Percentiles rank a stretch among this genome's conserved stretches.
phyloP scores from a whole-genome alignment of 805 yeast genomes.

The Torulaspora franciscae region DNA sequence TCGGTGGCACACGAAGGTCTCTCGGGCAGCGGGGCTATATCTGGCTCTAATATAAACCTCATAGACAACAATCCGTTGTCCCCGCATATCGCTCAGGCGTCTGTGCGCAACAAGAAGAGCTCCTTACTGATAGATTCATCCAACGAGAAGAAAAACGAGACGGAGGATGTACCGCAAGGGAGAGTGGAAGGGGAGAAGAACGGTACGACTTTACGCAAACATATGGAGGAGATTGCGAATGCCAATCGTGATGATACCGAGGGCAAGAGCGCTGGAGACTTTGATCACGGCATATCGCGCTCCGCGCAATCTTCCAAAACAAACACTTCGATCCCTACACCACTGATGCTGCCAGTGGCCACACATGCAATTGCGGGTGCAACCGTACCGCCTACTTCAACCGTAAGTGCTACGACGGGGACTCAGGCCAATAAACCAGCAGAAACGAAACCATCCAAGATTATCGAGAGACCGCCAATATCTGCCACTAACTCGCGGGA shows the following conservation, averaged over 20 bases:
- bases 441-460: conserved; percentile 13
- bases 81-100: conserved; percentile 27
- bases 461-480: conserved; percentile 25
- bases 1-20: conserved; percentile 2
- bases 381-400: conserved; percentile 6
- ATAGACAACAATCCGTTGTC: conserved; percentile 31
- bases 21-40: conserved; percentile 5
- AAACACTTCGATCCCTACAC: conserved; percentile 7
- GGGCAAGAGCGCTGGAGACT: neutral
- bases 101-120: conserved; percentile 37
- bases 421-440: conserved; percentile 2
- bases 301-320: conserved; percentile 11
- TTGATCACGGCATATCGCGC: conserved; percentile 5
- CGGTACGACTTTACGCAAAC: neutral
- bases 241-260: conserved; percentile 4
- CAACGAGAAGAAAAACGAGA: conserved; percentile 1
- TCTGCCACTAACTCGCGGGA: conserved; percentile 28
- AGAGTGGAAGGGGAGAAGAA: conserved; percentile 1
- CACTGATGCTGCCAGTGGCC: conserved; percentile 11
- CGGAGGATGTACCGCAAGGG: conserved; percentile 4
- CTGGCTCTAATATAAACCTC: conserved; percentile 13
- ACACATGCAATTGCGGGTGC: conserved; percentile 3
- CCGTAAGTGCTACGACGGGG: conserved; percentile 7
- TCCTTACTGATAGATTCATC: conserved; percentile 26
- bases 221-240: conserved; percentile 6